A percentile compares a stretch with the other conserved stretches of the same genome.
phyloP scores from a whole-genome alignment of 1,139 yeast genomes.

The Meyerozyma guilliermondii region DNA sequence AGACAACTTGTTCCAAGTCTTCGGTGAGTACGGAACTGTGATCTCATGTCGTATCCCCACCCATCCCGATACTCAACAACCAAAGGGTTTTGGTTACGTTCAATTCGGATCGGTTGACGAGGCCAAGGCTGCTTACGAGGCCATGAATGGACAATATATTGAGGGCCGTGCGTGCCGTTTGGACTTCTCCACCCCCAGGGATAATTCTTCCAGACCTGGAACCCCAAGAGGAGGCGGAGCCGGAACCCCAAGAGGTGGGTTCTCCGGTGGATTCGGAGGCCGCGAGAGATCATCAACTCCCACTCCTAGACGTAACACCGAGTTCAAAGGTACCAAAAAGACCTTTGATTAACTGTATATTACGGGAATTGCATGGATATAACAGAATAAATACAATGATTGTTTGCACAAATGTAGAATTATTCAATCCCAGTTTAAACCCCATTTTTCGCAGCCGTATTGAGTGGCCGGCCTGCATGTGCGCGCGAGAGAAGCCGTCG shows the following conservation, averaged over 20 bases:
- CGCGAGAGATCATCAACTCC: conserved; percentile 41
- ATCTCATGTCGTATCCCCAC: conserved; percentile 93
- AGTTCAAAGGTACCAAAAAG: conserved; percentile 72
- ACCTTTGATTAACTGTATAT: conserved; percentile 54
- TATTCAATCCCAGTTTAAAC: no score
- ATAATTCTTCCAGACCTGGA: conserved; percentile 21
- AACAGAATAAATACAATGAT: conserved; percentile 2
- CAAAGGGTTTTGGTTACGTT: conserved; percentile 98
- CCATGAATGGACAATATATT: conserved; percentile 81
- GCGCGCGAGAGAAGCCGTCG: background rate
- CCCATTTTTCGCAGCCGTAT: background rate
- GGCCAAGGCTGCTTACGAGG: conserved; percentile 85
- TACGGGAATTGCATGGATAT: conserved; percentile 2
- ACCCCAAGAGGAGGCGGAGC: conserved; percentile 20
- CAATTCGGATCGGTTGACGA: conserved; percentile 84
- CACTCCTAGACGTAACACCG: conserved; percentile 54
- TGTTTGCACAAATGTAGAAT: conserved; percentile 1
- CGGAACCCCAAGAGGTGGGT: conserved; percentile 12
- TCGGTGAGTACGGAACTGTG: conserved; percentile 75
- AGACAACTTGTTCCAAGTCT: conserved; percentile 67
- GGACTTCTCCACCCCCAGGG: conserved; percentile 92
- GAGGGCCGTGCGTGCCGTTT: conserved; percentile 93
- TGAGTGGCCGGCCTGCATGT: background rate
- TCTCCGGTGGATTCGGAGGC: conserved; percentile 27
- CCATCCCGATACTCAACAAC: conserved; percentile 97